These are phyloP conservation scores for Hibiscus trionum DNA, from an alignment of 345 rosid genomes.

Conservation along the genomic window DNA sequence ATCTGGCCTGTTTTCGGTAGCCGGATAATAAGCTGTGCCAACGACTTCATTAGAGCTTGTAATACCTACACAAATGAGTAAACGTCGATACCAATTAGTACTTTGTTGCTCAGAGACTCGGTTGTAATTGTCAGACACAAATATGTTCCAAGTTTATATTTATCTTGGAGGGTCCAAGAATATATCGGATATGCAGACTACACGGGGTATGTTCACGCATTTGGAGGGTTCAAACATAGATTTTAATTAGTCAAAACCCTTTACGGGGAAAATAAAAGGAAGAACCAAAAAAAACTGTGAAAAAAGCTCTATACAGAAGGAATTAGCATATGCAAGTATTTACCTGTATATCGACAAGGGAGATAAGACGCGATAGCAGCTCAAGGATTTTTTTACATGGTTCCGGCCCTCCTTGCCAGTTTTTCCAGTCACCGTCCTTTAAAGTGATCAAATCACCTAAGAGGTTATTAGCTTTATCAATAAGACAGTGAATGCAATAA, in stretches of 20 bases:
- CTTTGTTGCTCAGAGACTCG: neutral
- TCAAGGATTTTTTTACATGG: conserved; percentile 57
- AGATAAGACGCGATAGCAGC: conserved; percentile 66
- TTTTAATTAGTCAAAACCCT: neutral
- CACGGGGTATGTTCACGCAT: too few relatives aligned
- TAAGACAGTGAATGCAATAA: conserved; percentile 64
- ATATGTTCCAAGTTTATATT: neutral
- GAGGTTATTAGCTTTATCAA: conserved; percentile 53
- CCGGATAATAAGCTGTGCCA: conserved; percentile 54
- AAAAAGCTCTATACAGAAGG: too few relatives aligned
- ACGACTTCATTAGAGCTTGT: conserved; percentile 68
- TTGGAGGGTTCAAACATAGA: neutral
- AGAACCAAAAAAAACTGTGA: neutral
- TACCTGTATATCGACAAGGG: conserved; percentile 83
- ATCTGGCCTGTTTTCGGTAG: conserved; percentile 75
- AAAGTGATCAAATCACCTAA: conserved; percentile 20
- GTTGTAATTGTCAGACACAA: neutral
- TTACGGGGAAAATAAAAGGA: too few relatives aligned
- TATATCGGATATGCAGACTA: neutral
- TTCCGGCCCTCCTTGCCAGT: conserved; percentile 53
- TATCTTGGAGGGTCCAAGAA: neutral
- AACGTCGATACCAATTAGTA: neutral
- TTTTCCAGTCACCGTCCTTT: conserved; percentile 40
- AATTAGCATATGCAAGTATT: conserved; percentile 7
- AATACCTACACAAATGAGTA: conserved; percentile 40